These are phyloP conservation scores for Conticribra weissflogii DNA, from an alignment of 108 stramenopile genomes.

Conservation along the genomic window DNA sequence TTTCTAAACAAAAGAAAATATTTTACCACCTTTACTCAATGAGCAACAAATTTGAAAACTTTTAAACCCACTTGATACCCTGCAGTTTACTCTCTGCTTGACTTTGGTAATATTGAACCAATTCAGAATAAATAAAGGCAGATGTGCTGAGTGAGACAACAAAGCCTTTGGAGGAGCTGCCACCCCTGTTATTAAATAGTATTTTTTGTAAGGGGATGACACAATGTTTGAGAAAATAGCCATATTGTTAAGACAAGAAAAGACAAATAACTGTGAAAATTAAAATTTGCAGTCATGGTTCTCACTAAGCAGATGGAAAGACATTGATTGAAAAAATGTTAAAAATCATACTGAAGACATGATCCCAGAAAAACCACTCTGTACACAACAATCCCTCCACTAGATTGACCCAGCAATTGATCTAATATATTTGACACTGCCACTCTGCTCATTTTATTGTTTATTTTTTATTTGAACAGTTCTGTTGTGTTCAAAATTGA, in stretches of 20 bases:
- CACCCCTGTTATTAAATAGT: background rate
- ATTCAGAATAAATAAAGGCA: conserved; percentile 93
- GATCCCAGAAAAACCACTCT: no score
- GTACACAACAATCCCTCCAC: conserved; percentile 33
- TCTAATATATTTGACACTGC: conserved; percentile 62
- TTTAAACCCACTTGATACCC: conserved; percentile 94
- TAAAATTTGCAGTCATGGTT: no score
- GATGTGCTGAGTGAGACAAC: conserved; percentile 89
- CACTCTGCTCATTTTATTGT: background rate
- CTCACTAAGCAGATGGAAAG: no score
- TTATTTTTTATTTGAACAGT: no score
- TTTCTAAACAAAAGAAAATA: no score
- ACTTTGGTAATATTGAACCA: conserved; percentile 95
- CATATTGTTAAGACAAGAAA: no score
- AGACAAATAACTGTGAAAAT: no score
- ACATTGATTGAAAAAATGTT: no score
- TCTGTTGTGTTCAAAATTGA: no score
- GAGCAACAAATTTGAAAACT: conserved; percentile 88
- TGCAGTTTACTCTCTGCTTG: conserved; percentile 82
- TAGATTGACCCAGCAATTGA: conserved; percentile 62
- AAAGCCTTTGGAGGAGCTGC: conserved; percentile 37
- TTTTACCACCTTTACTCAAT: conserved; percentile 79
- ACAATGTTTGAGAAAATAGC: no score
- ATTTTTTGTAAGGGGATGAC: no score
- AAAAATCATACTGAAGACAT: no score